A percentile compares a stretch with the other conserved stretches of the same genome.
Evolutionary conservation across 1,139 yeast species (phyloP).

Genomic region (Protomyces inundatus): DNA sequence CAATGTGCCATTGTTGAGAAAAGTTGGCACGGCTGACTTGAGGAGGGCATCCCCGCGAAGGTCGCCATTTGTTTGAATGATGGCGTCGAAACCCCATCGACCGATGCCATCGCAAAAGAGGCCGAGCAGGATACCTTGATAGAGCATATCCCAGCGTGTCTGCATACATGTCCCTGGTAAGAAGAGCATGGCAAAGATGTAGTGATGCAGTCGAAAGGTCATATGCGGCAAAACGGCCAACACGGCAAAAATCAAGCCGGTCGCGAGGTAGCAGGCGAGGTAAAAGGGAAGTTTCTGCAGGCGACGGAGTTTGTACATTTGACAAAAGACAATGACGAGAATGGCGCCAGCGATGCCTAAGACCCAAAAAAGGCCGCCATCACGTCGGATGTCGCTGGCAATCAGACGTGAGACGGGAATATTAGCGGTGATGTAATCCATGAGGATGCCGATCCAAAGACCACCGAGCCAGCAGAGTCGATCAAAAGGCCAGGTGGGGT

Average conservation of each 20-base stretch:
- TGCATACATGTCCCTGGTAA: constrained; percentile 68
- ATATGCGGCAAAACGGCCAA: constrained; percentile 60
- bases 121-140: constrained; percentile 82
- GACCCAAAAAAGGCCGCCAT: constrained; percentile 49
- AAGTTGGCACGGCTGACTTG: constrained; percentile 31
- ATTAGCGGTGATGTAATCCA: constrained; percentile 81
- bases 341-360: constrained; percentile 53
- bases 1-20: constrained; percentile 28
- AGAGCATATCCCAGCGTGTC: constrained; percentile 64
- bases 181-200: constrained; percentile 69
- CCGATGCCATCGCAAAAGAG: constrained; percentile 77
- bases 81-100: constrained; percentile 89
- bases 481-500: constrained; percentile 39
- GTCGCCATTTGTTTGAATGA: constrained; percentile 68
- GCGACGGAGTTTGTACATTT: constrained; percentile 65
- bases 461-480: constrained; percentile 70
- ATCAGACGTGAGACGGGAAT: constrained; percentile 83
- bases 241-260: constrained; percentile 47
- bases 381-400: constrained; percentile 59
- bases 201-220: constrained; percentile 80
- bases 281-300: constrained; percentile 67
- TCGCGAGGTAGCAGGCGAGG: constrained; percentile 47
- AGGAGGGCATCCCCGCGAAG: constrained; percentile 63
- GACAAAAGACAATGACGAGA: constrained; percentile 55
- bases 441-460: constrained; percentile 79